Evolutionary conservation across 352 stramenopile genomes (phyloP).

Genomic region (Ochromonadaceae sp.): DNA sequence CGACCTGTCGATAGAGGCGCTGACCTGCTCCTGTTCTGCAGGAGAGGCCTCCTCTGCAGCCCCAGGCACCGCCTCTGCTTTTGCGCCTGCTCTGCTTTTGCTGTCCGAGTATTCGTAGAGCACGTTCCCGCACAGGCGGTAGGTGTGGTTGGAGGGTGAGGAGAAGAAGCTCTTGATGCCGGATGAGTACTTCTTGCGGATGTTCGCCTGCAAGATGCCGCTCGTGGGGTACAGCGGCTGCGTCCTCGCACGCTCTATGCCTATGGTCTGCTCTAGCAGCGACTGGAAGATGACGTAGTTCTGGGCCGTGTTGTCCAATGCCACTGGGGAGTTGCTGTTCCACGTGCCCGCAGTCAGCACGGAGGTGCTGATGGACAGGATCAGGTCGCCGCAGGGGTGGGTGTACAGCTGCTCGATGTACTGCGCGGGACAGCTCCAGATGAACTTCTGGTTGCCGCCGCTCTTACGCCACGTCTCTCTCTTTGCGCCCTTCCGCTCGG

Average conservation of each 20-base stretch:
- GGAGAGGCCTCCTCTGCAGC: not conserved
- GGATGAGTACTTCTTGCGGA: not conserved
- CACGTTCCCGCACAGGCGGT: conserved; percentile 12
- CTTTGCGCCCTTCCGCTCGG: not conserved
- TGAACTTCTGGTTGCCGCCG: not conserved
- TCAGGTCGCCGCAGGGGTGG: not conserved
- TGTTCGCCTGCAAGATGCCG: not conserved
- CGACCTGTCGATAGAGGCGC: too few species aligned
- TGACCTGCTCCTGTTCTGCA: not conserved
- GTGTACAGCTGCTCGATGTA: not conserved
- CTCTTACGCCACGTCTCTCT: too few species aligned
- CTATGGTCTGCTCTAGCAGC: not conserved
- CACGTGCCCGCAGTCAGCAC: not conserved
- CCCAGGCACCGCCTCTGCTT: not conserved
- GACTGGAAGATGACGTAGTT: conserved; percentile 13
- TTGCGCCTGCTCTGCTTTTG: not conserved
- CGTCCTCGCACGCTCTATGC: not conserved
- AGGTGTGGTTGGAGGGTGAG: not conserved
- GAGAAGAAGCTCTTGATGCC: not conserved
- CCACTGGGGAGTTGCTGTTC: not conserved
- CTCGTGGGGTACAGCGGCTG: too few species aligned
- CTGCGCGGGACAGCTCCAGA: conserved; percentile 7
- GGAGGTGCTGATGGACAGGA: not conserved
- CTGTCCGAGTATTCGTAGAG: conserved; percentile 15
- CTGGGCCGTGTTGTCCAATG: not conserved